A percentile compares a stretch with the other conserved stretches of the same genome.
Evolutionary conservation across 202 grass and related monocot species (phyloP).

Genomic region (Carex sylvatica): DNA sequence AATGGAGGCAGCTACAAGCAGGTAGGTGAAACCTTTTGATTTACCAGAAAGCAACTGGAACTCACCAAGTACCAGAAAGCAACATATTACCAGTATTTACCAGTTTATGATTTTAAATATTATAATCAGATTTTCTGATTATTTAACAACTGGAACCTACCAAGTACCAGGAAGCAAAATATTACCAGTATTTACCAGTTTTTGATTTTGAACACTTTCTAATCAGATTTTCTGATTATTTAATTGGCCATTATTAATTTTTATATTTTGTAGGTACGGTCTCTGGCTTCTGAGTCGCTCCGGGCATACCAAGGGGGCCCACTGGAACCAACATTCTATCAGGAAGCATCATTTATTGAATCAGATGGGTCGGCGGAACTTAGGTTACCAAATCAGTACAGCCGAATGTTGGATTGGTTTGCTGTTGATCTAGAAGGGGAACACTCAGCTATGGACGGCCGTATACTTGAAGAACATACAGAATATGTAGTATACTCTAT

Average conservation of each 20-base stretch:
- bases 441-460: slow-evolving; percentile 96
- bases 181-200: not conserved
- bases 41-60: not conserved
- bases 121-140: not conserved
- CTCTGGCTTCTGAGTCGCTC: slow-evolving; percentile 81
- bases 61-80: not conserved
- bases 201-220: not conserved
- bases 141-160: not conserved
- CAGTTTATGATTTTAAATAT: not conserved
- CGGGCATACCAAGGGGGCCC: slow-evolving; percentile 88
- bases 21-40: slow-evolving; percentile 27
- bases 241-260: not conserved
- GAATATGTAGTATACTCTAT: slow-evolving; percentile 95
- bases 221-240: not conserved
- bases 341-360: slow-evolving; percentile 43
- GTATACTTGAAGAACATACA: slow-evolving; percentile 89
- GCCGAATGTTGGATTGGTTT: slow-evolving; percentile 78
- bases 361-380: slow-evolving; percentile 45
- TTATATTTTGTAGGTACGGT: slow-evolving; percentile 65
- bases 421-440: slow-evolving; percentile 93
- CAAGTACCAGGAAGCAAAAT: not conserved
- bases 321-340: slow-evolving; percentile 72
- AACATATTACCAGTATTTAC: not conserved
- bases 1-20: slow-evolving; percentile 97
- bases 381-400: slow-evolving; percentile 56